These are phyloP conservation scores for Olyra latifolia DNA, from an alignment of 176 grass and related monocot genomes.

Conservation along the genomic window DNA sequence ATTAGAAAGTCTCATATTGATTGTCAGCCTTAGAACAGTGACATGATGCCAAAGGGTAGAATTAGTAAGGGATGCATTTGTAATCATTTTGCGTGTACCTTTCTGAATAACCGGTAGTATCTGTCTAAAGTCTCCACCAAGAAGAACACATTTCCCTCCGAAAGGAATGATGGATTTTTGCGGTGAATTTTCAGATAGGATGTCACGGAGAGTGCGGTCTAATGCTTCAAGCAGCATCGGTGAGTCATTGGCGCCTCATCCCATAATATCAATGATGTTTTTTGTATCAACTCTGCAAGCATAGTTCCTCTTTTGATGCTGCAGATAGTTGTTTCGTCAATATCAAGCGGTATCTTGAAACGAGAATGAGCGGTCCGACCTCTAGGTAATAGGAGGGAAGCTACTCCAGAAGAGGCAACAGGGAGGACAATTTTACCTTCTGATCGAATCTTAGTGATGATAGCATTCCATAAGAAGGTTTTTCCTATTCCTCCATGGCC, in stretches of 20 bases:
- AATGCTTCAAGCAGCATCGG: too few species aligned
- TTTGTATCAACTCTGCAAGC: not conserved
- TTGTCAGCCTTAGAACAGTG: too few species aligned
- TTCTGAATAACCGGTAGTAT: too few species aligned
- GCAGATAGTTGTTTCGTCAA: not conserved
- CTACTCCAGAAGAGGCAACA: not conserved
- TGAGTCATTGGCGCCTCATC: too few species aligned
- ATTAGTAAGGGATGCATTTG: not conserved
- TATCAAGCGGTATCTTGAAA: conserved; percentile 11
- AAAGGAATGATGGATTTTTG: too few species aligned
- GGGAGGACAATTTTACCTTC: not conserved
- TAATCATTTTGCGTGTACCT: too few species aligned
- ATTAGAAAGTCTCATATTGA: not conserved
- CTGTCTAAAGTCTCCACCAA: too few species aligned
- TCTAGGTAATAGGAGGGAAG: not conserved
- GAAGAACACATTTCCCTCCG: too few species aligned
- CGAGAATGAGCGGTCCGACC: not conserved
- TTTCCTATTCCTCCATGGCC: not conserved
- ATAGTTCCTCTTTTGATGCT: not conserved
- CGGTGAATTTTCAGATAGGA: too few species aligned
- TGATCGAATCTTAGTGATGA: not conserved
- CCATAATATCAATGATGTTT: too few species aligned
- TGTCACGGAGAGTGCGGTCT: too few species aligned
- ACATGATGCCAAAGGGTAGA: not conserved
- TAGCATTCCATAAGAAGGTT: conserved; percentile 8